Evolutionary conservation across 2,329 filamentous ascomycete species (phyloP).

Genomic region (Calonectria ilicicola): DNA sequence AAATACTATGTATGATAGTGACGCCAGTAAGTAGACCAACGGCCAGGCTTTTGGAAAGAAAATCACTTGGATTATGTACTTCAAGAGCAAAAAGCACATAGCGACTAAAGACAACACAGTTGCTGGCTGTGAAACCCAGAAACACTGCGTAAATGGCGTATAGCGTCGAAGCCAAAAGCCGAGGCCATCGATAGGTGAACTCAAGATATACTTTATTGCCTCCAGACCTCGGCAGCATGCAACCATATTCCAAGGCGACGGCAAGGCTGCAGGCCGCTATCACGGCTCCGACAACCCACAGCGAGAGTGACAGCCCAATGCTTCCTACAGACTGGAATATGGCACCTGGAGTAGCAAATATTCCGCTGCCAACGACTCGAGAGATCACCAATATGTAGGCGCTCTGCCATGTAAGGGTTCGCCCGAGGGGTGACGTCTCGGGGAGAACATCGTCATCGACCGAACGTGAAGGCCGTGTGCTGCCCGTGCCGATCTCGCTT

Average conservation of each 20-base stretch:
- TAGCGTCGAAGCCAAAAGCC: slow-evolving; percentile 73
- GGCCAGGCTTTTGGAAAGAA: slow-evolving; percentile 66
- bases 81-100: slow-evolving; percentile 72
- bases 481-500: background rate
- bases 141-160: slow-evolving; percentile 73
- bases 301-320: slow-evolving; percentile 68
- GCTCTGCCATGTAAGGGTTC: slow-evolving; percentile 71
- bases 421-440: slow-evolving; percentile 68
- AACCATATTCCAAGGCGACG: slow-evolving; percentile 75
- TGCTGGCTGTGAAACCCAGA: slow-evolving; percentile 76
- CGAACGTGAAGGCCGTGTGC: slow-evolving; percentile 29
- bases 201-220: slow-evolving; percentile 80
- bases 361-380: slow-evolving; percentile 76
- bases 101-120: slow-evolving; percentile 77
- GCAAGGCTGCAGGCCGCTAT: slow-evolving; percentile 72
- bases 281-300: slow-evolving; percentile 74
- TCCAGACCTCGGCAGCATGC: slow-evolving; percentile 77
- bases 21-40: slow-evolving; percentile 67
- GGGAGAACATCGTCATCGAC: slow-evolving; percentile 70
- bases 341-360: slow-evolving; percentile 78
- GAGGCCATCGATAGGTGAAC: slow-evolving; percentile 73
- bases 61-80: slow-evolving; percentile 61
- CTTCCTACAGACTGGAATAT: slow-evolving; percentile 77
- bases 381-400: slow-evolving; percentile 77
- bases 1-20: slow-evolving; percentile 70